Percentiles rank a stretch among this genome's conserved stretches.
phyloP scores from a whole-genome alignment of 1,284 basidiomycete genomes.

The Moesziomyces sp. region DNA sequence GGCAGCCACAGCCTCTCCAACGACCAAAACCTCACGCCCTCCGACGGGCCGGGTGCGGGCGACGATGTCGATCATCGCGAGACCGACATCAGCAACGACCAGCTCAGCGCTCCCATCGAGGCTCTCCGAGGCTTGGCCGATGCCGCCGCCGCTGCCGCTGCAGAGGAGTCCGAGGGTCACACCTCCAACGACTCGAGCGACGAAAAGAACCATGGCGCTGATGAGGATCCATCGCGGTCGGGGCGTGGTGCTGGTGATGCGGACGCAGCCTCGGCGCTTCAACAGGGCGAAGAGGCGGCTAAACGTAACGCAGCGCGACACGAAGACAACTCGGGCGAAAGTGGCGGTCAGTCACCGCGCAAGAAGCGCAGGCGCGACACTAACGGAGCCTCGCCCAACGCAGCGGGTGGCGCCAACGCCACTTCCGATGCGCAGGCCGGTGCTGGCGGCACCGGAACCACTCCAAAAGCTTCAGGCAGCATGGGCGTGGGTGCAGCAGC shows the following conservation, averaged over 20 bases:
- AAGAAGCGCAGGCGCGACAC: conserved; percentile 33
- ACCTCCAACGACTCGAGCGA: conserved; percentile 32
- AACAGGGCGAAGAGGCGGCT: conserved; percentile 28
- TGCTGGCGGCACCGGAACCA: conserved; percentile 1
- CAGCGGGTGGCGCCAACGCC: neutral
- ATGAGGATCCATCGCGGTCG: neutral
- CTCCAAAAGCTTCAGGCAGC: neutral
- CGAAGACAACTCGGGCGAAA: conserved; percentile 5
- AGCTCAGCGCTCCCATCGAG: conserved; percentile 82
- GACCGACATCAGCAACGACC: conserved; percentile 49
- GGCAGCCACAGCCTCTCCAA: conserved; percentile 23
- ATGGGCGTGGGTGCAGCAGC: conserved; percentile 1
- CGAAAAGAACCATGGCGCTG: conserved; percentile 15
- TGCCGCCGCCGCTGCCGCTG: conserved; percentile 87
- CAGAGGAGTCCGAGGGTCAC: conserved; percentile 34
- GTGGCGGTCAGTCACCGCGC: conserved; percentile 9
- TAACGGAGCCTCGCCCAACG: conserved; percentile 9
- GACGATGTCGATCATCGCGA: conserved; percentile 29
- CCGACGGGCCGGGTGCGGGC: conserved; percentile 12
- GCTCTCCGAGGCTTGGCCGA: conserved; percentile 90
- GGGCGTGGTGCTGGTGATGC: conserved; percentile 3
- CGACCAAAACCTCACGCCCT: conserved; percentile 25
- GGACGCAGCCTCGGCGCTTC: conserved; percentile 15
- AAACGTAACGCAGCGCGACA: conserved; percentile 15
- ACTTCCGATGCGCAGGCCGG: conserved; percentile 9